phyloP scores from a whole-genome alignment of 1,284 basidiomycete species.

The Boletellus sp. region DNA sequence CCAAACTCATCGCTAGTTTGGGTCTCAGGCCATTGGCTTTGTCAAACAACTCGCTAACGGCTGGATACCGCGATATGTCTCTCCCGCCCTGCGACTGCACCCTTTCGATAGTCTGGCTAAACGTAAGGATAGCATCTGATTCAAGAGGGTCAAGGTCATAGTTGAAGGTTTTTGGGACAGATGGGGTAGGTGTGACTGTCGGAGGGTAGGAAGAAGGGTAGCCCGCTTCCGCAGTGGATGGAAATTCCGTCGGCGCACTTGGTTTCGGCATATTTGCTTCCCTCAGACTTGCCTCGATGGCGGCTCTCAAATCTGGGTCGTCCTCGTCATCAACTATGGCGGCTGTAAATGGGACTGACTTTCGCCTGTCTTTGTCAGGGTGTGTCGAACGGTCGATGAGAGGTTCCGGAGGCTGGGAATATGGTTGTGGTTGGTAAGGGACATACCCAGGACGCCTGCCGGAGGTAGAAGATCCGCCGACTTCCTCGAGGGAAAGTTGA shows the following conservation, averaged over 20 bases:
- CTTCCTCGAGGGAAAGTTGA: slow-evolving; percentile 83
- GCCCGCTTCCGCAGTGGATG: slow-evolving; percentile 47
- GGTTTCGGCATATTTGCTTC: slow-evolving; percentile 80
- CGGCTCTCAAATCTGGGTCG: slow-evolving; percentile 89
- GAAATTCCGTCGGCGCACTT: slow-evolving; percentile 67
- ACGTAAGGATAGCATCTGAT: slow-evolving; percentile 81
- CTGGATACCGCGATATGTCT: slow-evolving; percentile 77
- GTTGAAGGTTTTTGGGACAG: slow-evolving; percentile 54
- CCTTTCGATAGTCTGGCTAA: slow-evolving; percentile 86
- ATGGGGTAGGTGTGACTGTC: slow-evolving; percentile 36
- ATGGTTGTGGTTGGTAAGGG: slow-evolving; percentile 59
- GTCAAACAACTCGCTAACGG: slow-evolving; percentile 79
- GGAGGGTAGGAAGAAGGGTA: slow-evolving; percentile 47
- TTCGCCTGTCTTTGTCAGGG: slow-evolving; percentile 32
- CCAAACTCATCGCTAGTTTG: slow-evolving; percentile 80
- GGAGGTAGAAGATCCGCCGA: slow-evolving; percentile 47
- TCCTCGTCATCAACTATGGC: slow-evolving; percentile 69
- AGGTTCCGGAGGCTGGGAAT: slow-evolving; percentile 67
- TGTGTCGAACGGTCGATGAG: slow-evolving; percentile 53
- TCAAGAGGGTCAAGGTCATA: slow-evolving; percentile 81
- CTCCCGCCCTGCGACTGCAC: slow-evolving; percentile 74
- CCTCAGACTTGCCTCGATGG: slow-evolving; percentile 91
- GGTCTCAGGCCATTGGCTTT: slow-evolving; percentile 80
- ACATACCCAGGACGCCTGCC: slow-evolving; percentile 61
- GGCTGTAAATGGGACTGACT: slow-evolving; percentile 23